phyloP scores from a whole-genome alignment of 2,329 filamentous ascomycete genomes.

The Diplodia scrobiculata region DNA sequence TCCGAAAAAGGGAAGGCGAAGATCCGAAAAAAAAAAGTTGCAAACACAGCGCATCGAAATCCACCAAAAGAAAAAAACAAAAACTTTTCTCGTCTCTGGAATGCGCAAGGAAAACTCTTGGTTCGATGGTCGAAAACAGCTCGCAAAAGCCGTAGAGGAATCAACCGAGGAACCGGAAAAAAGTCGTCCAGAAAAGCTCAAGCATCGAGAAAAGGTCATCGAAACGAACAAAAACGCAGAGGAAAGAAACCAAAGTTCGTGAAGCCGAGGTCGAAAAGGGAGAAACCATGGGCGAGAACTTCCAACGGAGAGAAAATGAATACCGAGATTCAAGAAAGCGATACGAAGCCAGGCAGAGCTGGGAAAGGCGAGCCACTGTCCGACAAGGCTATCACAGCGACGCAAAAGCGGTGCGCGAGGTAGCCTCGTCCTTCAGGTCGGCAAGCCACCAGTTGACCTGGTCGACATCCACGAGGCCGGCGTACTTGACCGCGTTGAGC shows the following conservation, averaged over 20 bases:
- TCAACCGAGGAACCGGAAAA: neutral
- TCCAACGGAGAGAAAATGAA: neutral
- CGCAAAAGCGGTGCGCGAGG: no score
- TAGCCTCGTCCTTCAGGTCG: no score
- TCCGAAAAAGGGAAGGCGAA: neutral
- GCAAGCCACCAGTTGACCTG: no score
- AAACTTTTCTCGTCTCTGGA: neutral
- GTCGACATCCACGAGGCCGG: no score
- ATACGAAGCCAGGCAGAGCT: no score
- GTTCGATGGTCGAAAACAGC: neutral
- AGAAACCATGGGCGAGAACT: neutral
- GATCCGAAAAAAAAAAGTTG: neutral
- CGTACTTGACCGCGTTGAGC: no score
- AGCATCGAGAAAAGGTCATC: neutral
- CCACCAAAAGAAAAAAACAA: neutral
- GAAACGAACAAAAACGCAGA: neutral
- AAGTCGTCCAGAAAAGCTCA: neutral
- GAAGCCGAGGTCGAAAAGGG: neutral
- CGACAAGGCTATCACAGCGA: no score
- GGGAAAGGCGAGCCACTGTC: no score
- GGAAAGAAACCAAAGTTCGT: neutral
- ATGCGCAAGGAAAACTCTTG: neutral
- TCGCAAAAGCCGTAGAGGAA: neutral
- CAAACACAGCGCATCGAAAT: neutral
- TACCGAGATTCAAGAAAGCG: neutral